phyloP scores from a whole-genome alignment of 2,329 filamentous ascomycete species.

The Sodiomyces alkalinus region DNA sequence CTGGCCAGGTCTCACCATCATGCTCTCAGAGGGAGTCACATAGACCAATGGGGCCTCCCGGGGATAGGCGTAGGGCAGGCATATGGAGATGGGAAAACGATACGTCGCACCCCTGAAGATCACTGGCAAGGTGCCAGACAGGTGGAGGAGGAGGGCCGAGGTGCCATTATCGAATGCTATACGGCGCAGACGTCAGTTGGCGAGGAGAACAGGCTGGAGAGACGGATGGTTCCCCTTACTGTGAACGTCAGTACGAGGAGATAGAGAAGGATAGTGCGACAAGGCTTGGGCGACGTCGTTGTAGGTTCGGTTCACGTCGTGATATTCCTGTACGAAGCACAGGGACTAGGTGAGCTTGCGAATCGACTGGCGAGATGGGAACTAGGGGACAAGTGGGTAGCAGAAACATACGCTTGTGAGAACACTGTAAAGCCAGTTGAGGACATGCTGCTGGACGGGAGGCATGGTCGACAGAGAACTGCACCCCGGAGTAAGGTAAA shows the following conservation, averaged over 20 bases:
- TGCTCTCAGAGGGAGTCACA: slow-evolving; percentile 74
- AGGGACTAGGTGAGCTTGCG: slow-evolving; percentile 3
- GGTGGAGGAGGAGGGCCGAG: slow-evolving; percentile 72
- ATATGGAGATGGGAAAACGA: slow-evolving; percentile 80
- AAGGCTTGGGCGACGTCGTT: slow-evolving; percentile 77
- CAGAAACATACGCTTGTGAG: slow-evolving; percentile 49
- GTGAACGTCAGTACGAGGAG: slow-evolving; percentile 85
- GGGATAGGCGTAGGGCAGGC: slow-evolving; percentile 86
- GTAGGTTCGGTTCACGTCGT: slow-evolving; percentile 84
- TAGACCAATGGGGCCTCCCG: slow-evolving; percentile 74
- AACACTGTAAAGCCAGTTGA: slow-evolving; percentile 92
- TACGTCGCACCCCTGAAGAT: slow-evolving; percentile 79
- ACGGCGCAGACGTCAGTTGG: slow-evolving; percentile 10
- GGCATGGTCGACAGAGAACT: no score
- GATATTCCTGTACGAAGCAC: slow-evolving; percentile 56
- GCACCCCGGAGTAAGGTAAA: background rate
- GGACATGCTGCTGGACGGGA: slow-evolving; percentile 71
- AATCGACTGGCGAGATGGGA: background rate
- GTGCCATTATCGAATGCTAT: slow-evolving; percentile 77
- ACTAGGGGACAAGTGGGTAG: no score
- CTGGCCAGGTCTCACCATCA: slow-evolving; percentile 82
- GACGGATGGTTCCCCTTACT: slow-evolving; percentile 44
- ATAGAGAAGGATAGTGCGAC: slow-evolving; percentile 62
- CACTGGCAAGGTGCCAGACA: slow-evolving; percentile 83
- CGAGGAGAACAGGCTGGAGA: slow-evolving; percentile 3